phyloP scores from a whole-genome alignment of 352 stramenopile genomes.

The Globisporangium nunn region DNA sequence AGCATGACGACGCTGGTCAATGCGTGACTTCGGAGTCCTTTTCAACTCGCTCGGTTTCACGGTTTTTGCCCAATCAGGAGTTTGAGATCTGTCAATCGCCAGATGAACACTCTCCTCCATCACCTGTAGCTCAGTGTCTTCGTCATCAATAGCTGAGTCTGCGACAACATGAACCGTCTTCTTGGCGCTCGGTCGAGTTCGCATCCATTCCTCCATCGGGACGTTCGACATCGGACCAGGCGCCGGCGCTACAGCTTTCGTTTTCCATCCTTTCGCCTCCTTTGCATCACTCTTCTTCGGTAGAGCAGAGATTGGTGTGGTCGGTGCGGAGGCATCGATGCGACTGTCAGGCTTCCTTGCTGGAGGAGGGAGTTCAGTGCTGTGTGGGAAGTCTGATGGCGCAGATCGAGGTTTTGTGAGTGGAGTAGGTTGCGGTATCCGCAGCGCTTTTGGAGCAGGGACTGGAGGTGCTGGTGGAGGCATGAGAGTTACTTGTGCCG shows the following conservation, averaged over 20 bases:
- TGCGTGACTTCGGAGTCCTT: background rate
- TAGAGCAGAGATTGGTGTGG: background rate
- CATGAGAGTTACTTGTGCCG: conserved; percentile 12
- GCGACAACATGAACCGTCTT: conserved; percentile 28
- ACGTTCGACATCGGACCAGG: conserved; percentile 47
- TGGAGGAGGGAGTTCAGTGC: background rate
- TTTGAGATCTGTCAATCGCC: conserved; percentile 47
- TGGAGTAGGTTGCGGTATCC: background rate
- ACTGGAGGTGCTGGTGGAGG: conserved; percentile 21
- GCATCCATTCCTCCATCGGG: conserved; percentile 71
- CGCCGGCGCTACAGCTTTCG: conserved; percentile 27
- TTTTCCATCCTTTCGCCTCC: conserved; percentile 33
- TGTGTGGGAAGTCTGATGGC: background rate
- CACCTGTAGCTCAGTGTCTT: background rate
- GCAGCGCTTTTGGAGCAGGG: conserved; percentile 5
- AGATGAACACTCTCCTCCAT: conserved; percentile 7
- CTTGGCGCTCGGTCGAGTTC: conserved; percentile 47
- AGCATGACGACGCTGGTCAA: conserved; percentile 5
- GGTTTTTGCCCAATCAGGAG: conserved; percentile 51
- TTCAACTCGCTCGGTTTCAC: conserved; percentile 13
- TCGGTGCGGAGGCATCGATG: background rate
- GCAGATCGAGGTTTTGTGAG: background rate
- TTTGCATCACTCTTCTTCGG: conserved; percentile 14
- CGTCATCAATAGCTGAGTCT: background rate
- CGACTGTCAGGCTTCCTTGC: conserved; percentile 1